Conservation (phyloP, 192 early-diverging fungal genomes). For the Phycomyces blakesleeanus region DNA sequence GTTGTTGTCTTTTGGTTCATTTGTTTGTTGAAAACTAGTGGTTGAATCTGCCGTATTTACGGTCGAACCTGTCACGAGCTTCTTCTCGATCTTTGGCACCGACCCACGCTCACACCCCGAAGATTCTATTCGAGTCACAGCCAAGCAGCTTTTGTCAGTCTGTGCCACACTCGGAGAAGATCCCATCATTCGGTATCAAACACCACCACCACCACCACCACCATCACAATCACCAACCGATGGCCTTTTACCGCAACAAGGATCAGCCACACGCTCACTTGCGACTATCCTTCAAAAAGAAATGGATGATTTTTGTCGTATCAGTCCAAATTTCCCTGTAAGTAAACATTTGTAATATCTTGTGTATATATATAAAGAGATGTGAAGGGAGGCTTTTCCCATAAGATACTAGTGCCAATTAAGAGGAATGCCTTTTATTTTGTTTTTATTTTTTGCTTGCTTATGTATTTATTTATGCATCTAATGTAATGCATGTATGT, state of each 20-base stretch:
- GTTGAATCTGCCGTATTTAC: slow-evolving; percentile 50
- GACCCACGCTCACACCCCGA: slow-evolving; percentile 26
- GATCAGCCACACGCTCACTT: slow-evolving; percentile 57
- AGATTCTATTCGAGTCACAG: slow-evolving; percentile 1
- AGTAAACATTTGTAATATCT: too few relatives aligned
- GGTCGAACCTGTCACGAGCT: slow-evolving; percentile 64
- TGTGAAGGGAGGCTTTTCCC: too few relatives aligned
- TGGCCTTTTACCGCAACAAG: slow-evolving; percentile 32
- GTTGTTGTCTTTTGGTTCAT: neutral
- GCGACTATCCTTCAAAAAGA: slow-evolving; percentile 79
- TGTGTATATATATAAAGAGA: too few relatives aligned
- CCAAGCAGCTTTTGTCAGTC: slow-evolving; percentile 74
- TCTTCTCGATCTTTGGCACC: slow-evolving; percentile 63
- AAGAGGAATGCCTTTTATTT: too few relatives aligned
- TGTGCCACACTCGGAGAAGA: slow-evolving; percentile 85
- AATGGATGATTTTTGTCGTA: slow-evolving; percentile 70
- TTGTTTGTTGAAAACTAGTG: slow-evolving; percentile 8
- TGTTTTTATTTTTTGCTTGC: too few relatives aligned
- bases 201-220: too few relatives aligned
- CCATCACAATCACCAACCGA: too few relatives aligned
- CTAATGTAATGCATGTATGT: too few relatives aligned
- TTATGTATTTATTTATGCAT: too few relatives aligned
- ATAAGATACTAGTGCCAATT: too few relatives aligned
- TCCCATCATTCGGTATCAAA: slow-evolving; percentile 90
- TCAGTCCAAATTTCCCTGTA: slow-evolving; percentile 62